Evolutionary conservation across 768 basidiomycete genomes (phyloP), one percentile per base, ranked within the genome.

Genomic region (Dentipellis sp.): DNA sequence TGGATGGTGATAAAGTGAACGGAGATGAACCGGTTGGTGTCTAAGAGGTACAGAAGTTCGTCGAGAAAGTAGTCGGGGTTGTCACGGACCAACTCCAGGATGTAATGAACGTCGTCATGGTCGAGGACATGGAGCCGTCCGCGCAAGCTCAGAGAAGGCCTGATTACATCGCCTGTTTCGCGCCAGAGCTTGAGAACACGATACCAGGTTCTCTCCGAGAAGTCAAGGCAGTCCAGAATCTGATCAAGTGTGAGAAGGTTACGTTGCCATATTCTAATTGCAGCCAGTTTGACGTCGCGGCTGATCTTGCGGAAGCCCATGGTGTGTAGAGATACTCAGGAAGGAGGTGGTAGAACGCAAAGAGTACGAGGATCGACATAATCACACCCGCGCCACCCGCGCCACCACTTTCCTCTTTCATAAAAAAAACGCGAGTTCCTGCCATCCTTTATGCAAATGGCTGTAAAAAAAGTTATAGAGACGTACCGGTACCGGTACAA

Each of bases 51-150:
- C 8, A 16, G 10, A 21, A 72, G 64, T 53, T 74, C 69, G 48
- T 72, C 67, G 0, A 74, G 62, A 50, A 73, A 73, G 59, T 62
- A 71, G 57, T 69, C 62, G 10, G 71, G 69, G 4, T 54, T 37
- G 12, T 60, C 59, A 0, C 51, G 42, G 34, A 70, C 56, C 10
- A 71, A 58, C 10, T 37, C 11, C 5, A 51, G 50, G 1, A 51
- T 14, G 4, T 51, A 51, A 1, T 51, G 12, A 9, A 51, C 8
- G 21, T 51, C 29, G 16, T 36, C 34, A 12, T 17, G 50, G 11
- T 34, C 36, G 6, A 51, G 23, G 1, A 51, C 5, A 2, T 23
- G 35, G 9, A 29, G 50, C 5, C n/a, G 23, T 2, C 50, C 35
- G 19, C 47, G 6, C 1, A 16, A 9, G 21, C 16, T 16, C 1